Conservation (phyloP, 2,329 filamentous ascomycete species). For the Fusarium subglutinans region DNA sequence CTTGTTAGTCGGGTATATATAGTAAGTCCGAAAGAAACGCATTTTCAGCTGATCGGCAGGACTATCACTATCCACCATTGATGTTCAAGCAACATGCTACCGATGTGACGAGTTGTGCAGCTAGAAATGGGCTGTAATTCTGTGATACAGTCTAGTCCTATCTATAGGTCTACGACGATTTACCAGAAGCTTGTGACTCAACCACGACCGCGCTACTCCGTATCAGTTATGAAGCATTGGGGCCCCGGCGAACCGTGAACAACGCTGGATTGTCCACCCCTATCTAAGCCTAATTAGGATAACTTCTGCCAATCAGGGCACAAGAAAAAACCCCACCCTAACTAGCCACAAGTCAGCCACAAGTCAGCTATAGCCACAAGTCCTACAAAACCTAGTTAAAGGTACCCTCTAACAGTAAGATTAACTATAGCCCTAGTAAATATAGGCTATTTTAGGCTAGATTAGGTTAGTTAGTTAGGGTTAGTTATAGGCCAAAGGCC, state of each 20-base stretch:
- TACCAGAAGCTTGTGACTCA: not conserved
- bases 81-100: not conserved
- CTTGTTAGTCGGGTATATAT: not conserved
- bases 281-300: too few species aligned
- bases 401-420: too few species aligned
- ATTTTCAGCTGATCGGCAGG: not conserved
- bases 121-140: not conserved
- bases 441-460: too few species aligned
- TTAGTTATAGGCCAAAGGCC: too few species aligned
- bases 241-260: slow-evolving; percentile 6
- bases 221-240: slow-evolving; percentile 1
- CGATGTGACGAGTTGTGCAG: slow-evolving; percentile 2
- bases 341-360: too few species aligned
- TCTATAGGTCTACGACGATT: not conserved
- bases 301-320: too few species aligned
- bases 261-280: too few species aligned
- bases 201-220: not conserved
- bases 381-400: too few species aligned
- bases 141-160: not conserved
- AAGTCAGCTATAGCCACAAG: too few species aligned
- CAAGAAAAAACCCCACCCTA: too few species aligned
- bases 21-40: not conserved
- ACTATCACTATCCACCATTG: not conserved
- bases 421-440: too few species aligned
- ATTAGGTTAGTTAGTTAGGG: too few species aligned